phyloP scores from a whole-genome alignment of 2,329 filamentous ascomycete genomes.

The Colletotrichum spaethianum region DNA sequence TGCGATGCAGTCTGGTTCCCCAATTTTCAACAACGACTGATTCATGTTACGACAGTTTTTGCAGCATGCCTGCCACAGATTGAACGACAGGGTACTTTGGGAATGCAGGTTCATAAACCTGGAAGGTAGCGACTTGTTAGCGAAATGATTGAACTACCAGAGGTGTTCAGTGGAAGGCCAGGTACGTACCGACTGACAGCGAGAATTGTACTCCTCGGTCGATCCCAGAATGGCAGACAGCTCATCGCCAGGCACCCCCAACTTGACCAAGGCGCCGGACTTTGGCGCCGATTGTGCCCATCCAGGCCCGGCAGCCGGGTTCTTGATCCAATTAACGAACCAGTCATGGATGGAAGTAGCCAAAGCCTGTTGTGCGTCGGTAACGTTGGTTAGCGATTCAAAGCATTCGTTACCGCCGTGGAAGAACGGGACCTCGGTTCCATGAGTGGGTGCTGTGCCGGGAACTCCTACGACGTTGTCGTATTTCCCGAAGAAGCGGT shows the following conservation, averaged over 20 bases:
- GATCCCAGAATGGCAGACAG: conserved; percentile 47
- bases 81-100: conserved; percentile 18
- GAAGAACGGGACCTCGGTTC: conserved; percentile 61
- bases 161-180: too few species aligned
- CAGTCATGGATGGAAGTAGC: conserved; percentile 58
- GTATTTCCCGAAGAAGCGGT: conserved; percentile 60
- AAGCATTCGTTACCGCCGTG: conserved; percentile 61
- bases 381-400: conserved; percentile 49
- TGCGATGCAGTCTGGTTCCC: background rate
- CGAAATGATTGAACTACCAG: background rate
- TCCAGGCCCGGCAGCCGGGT: conserved; percentile 57
- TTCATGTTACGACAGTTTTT: background rate
- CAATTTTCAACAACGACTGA: background rate
- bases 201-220: conserved; percentile 51
- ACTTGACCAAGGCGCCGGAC: conserved; percentile 49
- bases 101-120: conserved; percentile 14
- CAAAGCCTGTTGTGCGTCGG: conserved; percentile 54
- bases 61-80: conserved; percentile 1
- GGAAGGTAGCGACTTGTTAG: background rate
- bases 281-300: conserved; percentile 53
- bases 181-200: conserved; percentile 47
- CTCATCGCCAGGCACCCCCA: conserved; percentile 54
- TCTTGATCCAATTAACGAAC: conserved; percentile 61
- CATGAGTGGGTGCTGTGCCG: conserved; percentile 53
- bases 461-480: conserved; percentile 56